phyloP scores from a whole-genome alignment of 352 stramenopile genomes.

The Blastocystis sp. region DNA sequence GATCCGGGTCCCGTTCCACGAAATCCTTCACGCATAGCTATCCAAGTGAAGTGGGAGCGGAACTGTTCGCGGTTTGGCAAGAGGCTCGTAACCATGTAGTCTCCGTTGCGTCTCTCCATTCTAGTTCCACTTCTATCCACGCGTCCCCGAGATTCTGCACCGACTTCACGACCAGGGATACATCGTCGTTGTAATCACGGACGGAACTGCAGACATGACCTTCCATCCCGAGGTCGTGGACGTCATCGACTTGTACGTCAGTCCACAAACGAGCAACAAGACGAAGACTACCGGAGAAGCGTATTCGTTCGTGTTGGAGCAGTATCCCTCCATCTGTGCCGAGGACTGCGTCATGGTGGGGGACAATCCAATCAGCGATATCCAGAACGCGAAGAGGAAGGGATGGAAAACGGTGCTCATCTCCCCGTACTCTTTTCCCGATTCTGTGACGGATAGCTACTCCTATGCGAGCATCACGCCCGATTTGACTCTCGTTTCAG shows the following conservation, averaged over 20 bases:
- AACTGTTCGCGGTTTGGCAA: slow-evolving; percentile 52
- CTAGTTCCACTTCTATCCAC: slow-evolving; percentile 40
- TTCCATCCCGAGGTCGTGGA: slow-evolving; percentile 1
- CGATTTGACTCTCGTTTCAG: slow-evolving; percentile 14
- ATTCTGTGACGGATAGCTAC: background rate
- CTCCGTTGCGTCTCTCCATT: background rate
- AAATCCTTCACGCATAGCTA: background rate
- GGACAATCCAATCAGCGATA: slow-evolving; percentile 68
- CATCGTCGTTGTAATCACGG: slow-evolving; percentile 41
- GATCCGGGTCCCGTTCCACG: background rate
- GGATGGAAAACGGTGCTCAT: slow-evolving; percentile 47
- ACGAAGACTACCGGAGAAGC: slow-evolving; percentile 26
- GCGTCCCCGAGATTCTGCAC: background rate
- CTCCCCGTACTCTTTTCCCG: background rate
- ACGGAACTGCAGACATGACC: slow-evolving; percentile 53
- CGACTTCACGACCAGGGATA: slow-evolving; percentile 11
- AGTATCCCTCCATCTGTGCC: background rate
- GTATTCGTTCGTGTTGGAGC: background rate
- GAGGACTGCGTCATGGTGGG: slow-evolving; percentile 30
- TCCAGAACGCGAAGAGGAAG: slow-evolving; percentile 21
- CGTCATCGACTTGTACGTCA: slow-evolving; percentile 40
- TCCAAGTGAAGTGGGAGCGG: background rate
- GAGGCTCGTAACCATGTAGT: slow-evolving; percentile 12
- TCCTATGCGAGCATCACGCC: background rate
- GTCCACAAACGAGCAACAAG: slow-evolving; percentile 18